These are phyloP conservation scores for Rhodomyrtus tomentosa DNA, from an alignment of 345 rosid species.

Conservation along the genomic window DNA sequence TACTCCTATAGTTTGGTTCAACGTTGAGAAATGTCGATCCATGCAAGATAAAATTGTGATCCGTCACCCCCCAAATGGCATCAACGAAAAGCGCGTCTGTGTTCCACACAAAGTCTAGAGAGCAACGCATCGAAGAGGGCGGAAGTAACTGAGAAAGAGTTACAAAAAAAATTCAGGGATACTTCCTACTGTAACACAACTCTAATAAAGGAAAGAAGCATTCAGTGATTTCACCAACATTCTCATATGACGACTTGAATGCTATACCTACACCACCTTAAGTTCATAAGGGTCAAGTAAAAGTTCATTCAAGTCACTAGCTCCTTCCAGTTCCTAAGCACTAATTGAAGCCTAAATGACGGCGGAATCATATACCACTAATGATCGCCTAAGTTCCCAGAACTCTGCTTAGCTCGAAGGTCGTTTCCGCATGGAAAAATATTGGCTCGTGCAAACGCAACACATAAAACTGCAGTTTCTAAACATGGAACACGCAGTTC, in stretches of 20 bases:
- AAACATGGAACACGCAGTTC: background rate
- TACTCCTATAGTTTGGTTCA: background rate
- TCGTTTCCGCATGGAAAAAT: background rate
- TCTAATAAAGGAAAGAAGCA: background rate
- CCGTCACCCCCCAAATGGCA: background rate
- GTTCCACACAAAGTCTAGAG: background rate
- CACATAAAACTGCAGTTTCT: background rate
- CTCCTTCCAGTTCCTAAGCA: background rate
- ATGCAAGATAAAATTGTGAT: background rate
- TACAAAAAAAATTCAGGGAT: background rate
- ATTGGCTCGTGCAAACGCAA: background rate
- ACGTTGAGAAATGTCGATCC: background rate
- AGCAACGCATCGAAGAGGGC: background rate
- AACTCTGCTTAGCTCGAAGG: background rate
- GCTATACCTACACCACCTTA: background rate
- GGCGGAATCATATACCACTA: background rate
- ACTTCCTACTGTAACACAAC: background rate
- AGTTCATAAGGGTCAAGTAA: background rate
- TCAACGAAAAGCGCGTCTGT: background rate
- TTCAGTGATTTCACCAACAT: background rate
- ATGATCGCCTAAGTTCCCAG: background rate
- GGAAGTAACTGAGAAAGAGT: background rate
- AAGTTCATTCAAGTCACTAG: background rate
- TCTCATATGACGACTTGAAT: background rate
- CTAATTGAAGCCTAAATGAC: background rate